phyloP scores from a whole-genome alignment of 805 yeast genomes.

The Ogataea wickerhamii region DNA sequence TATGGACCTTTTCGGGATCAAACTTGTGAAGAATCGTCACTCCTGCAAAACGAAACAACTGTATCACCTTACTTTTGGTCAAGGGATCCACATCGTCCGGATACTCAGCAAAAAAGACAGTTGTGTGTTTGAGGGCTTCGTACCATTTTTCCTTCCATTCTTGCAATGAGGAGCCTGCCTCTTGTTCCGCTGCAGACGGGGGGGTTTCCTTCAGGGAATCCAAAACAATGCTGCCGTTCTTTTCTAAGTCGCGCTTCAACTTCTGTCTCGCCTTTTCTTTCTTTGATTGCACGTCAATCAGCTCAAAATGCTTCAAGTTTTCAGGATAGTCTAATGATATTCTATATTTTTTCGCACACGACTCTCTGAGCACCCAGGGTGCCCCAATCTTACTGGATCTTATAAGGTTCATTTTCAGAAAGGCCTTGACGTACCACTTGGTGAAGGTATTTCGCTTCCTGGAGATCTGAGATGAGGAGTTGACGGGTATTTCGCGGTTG shows the following conservation, averaged over 20 bases:
- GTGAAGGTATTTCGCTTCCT: conserved; percentile 87
- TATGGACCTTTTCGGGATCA: conserved; percentile 41
- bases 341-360: conserved; percentile 66
- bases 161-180: conserved; percentile 41
- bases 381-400: conserved; percentile 85
- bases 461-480: conserved; percentile 59
- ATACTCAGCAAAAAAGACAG: conserved; percentile 46
- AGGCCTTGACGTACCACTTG: conserved; percentile 85
- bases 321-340: conserved; percentile 60
- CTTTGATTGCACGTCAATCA: conserved; percentile 7
- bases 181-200: conserved; percentile 31
- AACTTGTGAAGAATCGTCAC: conserved; percentile 43
- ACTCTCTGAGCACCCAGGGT: conserved; percentile 89
- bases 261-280: conserved; percentile 6
- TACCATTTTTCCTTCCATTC: conserved; percentile 55
- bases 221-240: conserved; percentile 22
- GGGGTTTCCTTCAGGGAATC: conserved; percentile 35
- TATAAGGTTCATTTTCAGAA: conserved; percentile 72
- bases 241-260: conserved; percentile 5
- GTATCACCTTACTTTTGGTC: conserved; percentile 40
- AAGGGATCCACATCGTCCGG: conserved; percentile 34
- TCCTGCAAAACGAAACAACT: conserved; percentile 46
- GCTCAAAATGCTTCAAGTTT: conserved; percentile 39
- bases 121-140: conserved; percentile 43
- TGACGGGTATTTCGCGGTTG: conserved; percentile 60